Evolutionary conservation across 768 basidiomycete genomes (phyloP), one percentile per base, ranked within the genome.

Genomic region (Amanita thiersii): DNA sequence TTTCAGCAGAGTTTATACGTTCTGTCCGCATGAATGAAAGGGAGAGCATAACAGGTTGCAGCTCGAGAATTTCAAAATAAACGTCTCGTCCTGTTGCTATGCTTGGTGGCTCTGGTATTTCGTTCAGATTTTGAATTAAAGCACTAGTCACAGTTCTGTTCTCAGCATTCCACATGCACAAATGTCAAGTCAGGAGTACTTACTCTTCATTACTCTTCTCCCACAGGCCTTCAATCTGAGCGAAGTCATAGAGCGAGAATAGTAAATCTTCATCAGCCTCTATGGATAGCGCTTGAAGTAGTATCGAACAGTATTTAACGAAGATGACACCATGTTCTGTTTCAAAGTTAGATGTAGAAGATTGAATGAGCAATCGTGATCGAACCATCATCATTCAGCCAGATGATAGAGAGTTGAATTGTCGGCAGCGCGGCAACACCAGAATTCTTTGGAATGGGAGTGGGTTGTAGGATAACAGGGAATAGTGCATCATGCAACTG

Each of bases 21-120:
- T 97, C 96, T 1, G 94, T 94, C 12, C 93, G 79, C 88, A 96
- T 94, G 68, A 99, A 99, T 0, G 96, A 98, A 12, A 99, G 62
- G 1, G 88, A 82, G 3, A 99, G 69, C 48, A 83, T 81, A 54
- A 98, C 87, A 4, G 96, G 96, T 48, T 99, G 94, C 20, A 99
- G 69, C 52, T 96, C 89, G 5, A 99, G 72, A 9, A 91, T 77
- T 62, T 99, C 96, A 52, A 99, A 99, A 64, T 98, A 99, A 38
- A 97, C 60, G 46, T 90, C 84, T 58, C 78, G 78, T 24, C 87
- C 87, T 2, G 64, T 66, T 9, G 74, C 69, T n/a, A 75, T 71
- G 3, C 71, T 69, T 21, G 64, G 64, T n/a, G 89, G 85, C 46
- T 88, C 86, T 2, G 75, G 73, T 18, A 90, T 81, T 2, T 72